Conservation (phyloP, 257 asterid species). For the Solanum neorickii region DNA sequence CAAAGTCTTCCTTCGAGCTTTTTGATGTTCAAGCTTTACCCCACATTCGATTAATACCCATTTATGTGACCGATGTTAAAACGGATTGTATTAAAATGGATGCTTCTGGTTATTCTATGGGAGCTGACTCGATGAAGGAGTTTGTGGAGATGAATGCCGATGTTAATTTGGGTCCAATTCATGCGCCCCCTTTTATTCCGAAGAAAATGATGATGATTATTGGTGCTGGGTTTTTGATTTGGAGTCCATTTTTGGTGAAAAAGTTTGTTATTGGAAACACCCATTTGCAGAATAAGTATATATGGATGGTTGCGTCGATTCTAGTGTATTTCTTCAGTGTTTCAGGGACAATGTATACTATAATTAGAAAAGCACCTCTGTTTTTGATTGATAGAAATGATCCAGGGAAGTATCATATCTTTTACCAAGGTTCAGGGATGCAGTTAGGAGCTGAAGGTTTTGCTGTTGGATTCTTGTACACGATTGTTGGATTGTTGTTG, state of each 20-base stretch:
- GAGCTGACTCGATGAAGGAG: slow-evolving; percentile 82
- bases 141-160: slow-evolving; percentile 43
- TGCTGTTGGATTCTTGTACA: slow-evolving; percentile 66
- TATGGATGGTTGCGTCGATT: slow-evolving; percentile 81
- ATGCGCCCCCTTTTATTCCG: slow-evolving; percentile 56
- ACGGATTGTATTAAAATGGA: slow-evolving; percentile 65
- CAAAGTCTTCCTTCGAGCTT: slow-evolving; percentile 46
- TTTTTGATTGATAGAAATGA: slow-evolving; percentile 60
- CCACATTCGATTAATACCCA: slow-evolving; percentile 65
- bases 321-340: slow-evolving; percentile 91
- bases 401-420: slow-evolving; percentile 56
- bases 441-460: slow-evolving; percentile 95
- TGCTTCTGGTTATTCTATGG: slow-evolving; percentile 42
- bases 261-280: slow-evolving; percentile 53
- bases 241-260: slow-evolving; percentile 52
- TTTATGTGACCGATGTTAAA: slow-evolving; percentile 38
- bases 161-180: slow-evolving; percentile 44
- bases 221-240: slow-evolving; percentile 23
- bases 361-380: slow-evolving; percentile 92
- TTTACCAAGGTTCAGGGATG: slow-evolving; percentile 87
- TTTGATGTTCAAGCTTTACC: slow-evolving; percentile 70
- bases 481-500: slow-evolving; percentile 68
- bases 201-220: slow-evolving; percentile 39
- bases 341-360: slow-evolving; percentile 83
- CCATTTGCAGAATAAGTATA: slow-evolving; percentile 43